Evolutionary conservation across 2,329 filamentous ascomycete species (phyloP).

Genomic region (Phialophora verrucosa): DNA sequence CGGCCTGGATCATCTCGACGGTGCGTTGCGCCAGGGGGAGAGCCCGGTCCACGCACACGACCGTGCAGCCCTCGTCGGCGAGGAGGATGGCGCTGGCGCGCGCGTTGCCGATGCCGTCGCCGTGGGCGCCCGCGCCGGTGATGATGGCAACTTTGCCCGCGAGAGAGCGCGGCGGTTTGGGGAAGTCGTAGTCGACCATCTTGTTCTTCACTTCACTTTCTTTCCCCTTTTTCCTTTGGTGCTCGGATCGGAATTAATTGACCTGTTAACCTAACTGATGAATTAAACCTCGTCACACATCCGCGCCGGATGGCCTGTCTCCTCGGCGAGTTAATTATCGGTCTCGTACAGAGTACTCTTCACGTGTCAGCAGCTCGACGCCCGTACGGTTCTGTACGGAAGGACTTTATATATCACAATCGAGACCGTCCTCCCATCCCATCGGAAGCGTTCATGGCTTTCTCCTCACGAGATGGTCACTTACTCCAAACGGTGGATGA

Average conservation of each 20-base stretch:
- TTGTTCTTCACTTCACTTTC: neutral
- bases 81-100: constrained; percentile 64
- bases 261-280: neutral
- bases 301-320: neutral
- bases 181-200: constrained; percentile 30
- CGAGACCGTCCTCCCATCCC: neutral
- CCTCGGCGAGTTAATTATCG: neutral
- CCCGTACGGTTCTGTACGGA: neutral
- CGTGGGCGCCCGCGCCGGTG: constrained; percentile 63
- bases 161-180: constrained; percentile 37
- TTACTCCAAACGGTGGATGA: neutral
- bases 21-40: constrained; percentile 59
- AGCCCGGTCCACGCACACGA: constrained; percentile 65
- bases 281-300: neutral
- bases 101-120: constrained; percentile 66
- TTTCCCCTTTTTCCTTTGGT: neutral
- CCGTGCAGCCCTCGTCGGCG: constrained; percentile 62
- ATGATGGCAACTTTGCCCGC: constrained; percentile 54
- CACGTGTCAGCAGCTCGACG: neutral
- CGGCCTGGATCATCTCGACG: constrained; percentile 57
- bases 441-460: constrained; percentile 9
- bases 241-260: neutral
- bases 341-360: neutral
- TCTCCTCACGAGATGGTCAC: constrained; percentile 7
- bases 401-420: neutral